These are phyloP conservation scores for Neonectria neomacrospora DNA, from an alignment of 2,329 filamentous ascomycete genomes.

Conservation along the genomic window DNA sequence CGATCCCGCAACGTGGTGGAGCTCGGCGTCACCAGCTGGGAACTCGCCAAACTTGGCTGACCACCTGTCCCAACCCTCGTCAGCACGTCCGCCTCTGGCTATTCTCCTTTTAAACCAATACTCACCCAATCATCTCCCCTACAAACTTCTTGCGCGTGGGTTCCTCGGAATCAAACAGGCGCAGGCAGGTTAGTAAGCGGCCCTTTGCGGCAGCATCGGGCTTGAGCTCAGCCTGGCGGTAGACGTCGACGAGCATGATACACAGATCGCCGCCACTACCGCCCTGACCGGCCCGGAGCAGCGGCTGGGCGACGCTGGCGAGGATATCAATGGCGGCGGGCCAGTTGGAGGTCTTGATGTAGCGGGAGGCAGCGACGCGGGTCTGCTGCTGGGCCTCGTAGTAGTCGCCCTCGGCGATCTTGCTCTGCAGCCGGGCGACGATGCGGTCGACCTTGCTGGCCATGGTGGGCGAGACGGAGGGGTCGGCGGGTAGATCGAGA, in stretches of 20 bases:
- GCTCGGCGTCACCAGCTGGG: constrained; percentile 90
- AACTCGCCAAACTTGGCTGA: constrained; percentile 86
- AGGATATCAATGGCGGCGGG: constrained; percentile 87
- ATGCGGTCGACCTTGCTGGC: constrained; percentile 59
- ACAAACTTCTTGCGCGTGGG: constrained; percentile 95
- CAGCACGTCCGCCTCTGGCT: constrained; percentile 13
- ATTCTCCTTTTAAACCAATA: constrained; percentile 22
- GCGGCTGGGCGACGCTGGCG: constrained; percentile 81
- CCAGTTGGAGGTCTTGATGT: constrained; percentile 90
- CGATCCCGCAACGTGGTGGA: constrained; percentile 90
- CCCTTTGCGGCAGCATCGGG: constrained; percentile 80
- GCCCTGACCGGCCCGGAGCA: constrained; percentile 92
- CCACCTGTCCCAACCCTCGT: constrained; percentile 65
- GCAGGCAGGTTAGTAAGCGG: constrained; percentile 79
- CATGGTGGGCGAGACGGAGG: constrained; percentile 42
- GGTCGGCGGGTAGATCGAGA: neutral
- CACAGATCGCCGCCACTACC: constrained; percentile 92
- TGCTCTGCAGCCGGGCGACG: constrained; percentile 78
- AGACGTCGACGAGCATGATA: constrained; percentile 88
- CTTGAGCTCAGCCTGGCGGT: constrained; percentile 84
- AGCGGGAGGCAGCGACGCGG: constrained; percentile 91
- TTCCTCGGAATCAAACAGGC: constrained; percentile 83
- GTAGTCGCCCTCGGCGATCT: constrained; percentile 90
- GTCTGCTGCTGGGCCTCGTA: constrained; percentile 99
- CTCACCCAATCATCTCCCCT: constrained; percentile 81